Evolutionary conservation across 2,329 filamentous ascomycete genomes (phyloP).

Genomic region (Aspergillus aculeatinus): DNA sequence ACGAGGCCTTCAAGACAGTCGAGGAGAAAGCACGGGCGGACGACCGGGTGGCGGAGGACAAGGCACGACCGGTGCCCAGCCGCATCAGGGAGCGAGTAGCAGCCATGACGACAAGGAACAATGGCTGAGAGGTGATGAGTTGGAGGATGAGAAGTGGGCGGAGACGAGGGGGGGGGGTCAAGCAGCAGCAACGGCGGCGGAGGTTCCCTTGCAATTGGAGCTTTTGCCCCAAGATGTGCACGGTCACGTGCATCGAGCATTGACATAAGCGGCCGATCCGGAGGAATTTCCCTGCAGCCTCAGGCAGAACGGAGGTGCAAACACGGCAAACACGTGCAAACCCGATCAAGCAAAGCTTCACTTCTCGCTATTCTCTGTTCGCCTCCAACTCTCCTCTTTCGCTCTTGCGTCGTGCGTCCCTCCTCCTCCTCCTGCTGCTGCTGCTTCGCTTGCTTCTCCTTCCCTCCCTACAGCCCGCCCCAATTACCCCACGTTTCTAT

Average conservation of each 20-base stretch:
- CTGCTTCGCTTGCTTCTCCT: slow-evolving; percentile 19
- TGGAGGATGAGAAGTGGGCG: slow-evolving; percentile 8
- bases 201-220: slow-evolving; percentile 12
- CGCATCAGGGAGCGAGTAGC: slow-evolving; percentile 47
- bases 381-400: slow-evolving; percentile 24
- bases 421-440: slow-evolving; percentile 5
- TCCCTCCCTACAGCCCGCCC: slow-evolving; percentile 17
- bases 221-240: slow-evolving; percentile 24
- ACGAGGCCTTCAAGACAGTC: slow-evolving; percentile 46
- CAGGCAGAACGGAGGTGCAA: slow-evolving; percentile 11
- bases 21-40: slow-evolving; percentile 41
- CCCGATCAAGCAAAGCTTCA: slow-evolving; percentile 23
- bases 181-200: slow-evolving; percentile 21
- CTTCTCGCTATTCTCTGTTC: slow-evolving; percentile 21
- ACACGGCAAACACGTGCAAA: slow-evolving; percentile 24
- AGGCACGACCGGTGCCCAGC: slow-evolving; percentile 41
- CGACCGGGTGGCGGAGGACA: slow-evolving; percentile 36
- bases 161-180: slow-evolving; percentile 18
- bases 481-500: slow-evolving; percentile 12
- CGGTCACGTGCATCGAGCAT: slow-evolving; percentile 10
- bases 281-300: too few species aligned
- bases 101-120: slow-evolving; percentile 44
- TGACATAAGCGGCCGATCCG: slow-evolving; percentile 17
- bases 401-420: slow-evolving; percentile 11
- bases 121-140: slow-evolving; percentile 14